These are phyloP conservation scores for Durio zibethinus DNA, from an alignment of 345 rosid genomes.

Conservation along the genomic window DNA sequence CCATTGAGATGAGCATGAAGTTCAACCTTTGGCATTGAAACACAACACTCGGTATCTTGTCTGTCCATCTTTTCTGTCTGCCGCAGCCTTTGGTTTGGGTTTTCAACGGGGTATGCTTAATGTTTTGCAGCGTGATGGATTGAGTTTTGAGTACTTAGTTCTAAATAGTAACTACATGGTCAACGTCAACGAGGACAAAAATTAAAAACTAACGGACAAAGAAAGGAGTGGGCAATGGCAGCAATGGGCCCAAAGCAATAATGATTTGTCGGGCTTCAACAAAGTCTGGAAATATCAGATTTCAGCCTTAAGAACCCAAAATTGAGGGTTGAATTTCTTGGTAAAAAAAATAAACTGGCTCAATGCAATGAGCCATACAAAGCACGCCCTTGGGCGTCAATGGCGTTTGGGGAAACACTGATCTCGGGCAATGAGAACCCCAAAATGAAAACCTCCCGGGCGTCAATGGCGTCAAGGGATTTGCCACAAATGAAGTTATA, in stretches of 20 bases:
- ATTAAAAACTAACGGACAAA: neutral
- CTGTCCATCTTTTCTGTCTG: neutral
- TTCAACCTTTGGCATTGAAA: conserved; percentile 79
- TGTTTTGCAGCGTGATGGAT: neutral
- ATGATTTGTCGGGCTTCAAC: neutral
- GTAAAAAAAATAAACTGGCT: neutral
- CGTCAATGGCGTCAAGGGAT: too few relatives aligned
- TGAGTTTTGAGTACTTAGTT: neutral
- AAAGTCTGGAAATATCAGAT: neutral
- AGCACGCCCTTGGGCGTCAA: neutral
- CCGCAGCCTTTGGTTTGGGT: neutral
- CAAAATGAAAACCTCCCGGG: neutral
- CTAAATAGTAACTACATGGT: neutral
- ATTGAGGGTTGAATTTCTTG: neutral
- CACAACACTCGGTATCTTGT: conserved; percentile 54
- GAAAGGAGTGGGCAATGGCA: neutral
- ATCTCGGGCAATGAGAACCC: neutral
- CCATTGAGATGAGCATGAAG: conserved; percentile 99
- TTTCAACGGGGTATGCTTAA: neutral
- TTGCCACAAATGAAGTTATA: too few relatives aligned
- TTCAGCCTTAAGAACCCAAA: neutral
- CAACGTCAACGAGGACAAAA: neutral
- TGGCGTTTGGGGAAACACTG: neutral
- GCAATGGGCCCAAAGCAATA: neutral
- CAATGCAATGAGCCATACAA: neutral